A percentile compares a stretch with the other conserved stretches of the same genome.
Evolutionary conservation across 2,329 filamentous ascomycete genomes (phyloP).

Genomic region (Aspergillus sp.): DNA sequence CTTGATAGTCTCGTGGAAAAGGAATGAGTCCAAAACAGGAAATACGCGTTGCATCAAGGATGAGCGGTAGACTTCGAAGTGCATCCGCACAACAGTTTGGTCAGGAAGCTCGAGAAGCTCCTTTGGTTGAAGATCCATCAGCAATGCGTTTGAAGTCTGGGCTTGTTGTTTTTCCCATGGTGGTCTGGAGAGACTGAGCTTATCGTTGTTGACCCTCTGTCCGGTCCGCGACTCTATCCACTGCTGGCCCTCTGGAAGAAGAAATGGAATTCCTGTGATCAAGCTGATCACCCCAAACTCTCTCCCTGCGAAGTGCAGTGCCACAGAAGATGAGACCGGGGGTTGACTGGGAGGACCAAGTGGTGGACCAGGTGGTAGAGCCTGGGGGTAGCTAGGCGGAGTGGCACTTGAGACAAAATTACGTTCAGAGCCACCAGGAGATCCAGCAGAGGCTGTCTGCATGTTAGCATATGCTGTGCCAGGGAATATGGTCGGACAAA

Average conservation of each 20-base stretch:
- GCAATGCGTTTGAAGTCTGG: conserved; percentile 12
- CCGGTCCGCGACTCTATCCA: conserved; percentile 48
- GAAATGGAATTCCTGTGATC: conserved; percentile 47
- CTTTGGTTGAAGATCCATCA: conserved; percentile 15
- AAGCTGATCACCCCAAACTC: conserved; percentile 45
- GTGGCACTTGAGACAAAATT: conserved; percentile 1
- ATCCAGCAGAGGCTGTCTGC: conserved; percentile 10
- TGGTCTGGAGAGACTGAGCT: conserved; percentile 18
- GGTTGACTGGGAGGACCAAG: conserved; percentile 6
- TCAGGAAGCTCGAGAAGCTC: conserved; percentile 33
- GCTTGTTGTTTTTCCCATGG: conserved; percentile 34
- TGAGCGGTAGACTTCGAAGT: conserved; percentile 25
- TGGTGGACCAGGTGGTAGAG: not conserved
- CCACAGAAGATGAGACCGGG: conserved; percentile 25
- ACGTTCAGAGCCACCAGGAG: conserved; percentile 7
- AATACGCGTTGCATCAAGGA: conserved; percentile 43
- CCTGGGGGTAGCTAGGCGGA: not conserved
- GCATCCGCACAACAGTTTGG: conserved; percentile 22
- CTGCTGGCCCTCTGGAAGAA: conserved; percentile 43
- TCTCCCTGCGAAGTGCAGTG: conserved; percentile 46
- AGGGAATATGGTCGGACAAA: not conserved
- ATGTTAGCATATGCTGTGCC: too few species aligned
- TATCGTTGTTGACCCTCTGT: conserved; percentile 27
- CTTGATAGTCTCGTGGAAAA: conserved; percentile 45
- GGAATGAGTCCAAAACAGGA: conserved; percentile 43